Percentiles rank a stretch among this genome's conserved stretches.
phyloP scores from a whole-genome alignment of 2,329 filamentous ascomycete species.

The Raffaelea deltoideospora region DNA sequence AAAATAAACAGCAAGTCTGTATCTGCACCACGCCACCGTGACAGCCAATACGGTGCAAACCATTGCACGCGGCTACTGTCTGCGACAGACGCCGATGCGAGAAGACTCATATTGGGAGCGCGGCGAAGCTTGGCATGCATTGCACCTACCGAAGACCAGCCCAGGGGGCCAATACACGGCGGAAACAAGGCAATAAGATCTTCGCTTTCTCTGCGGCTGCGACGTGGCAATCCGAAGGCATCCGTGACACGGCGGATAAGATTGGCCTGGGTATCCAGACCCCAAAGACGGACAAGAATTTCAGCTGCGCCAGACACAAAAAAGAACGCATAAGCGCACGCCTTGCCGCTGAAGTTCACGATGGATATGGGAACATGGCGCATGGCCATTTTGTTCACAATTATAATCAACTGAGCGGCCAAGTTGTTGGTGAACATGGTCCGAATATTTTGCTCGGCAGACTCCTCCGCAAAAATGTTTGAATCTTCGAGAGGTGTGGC shows the following conservation, averaged over 20 bases:
- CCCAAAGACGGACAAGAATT: constrained; percentile 70
- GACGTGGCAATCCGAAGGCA: constrained; percentile 49
- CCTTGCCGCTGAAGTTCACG: constrained; percentile 79
- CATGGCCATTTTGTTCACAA: constrained; percentile 78
- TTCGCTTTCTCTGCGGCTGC: constrained; percentile 40
- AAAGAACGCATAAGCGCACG: constrained; percentile 84
- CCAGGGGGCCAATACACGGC: constrained; percentile 39
- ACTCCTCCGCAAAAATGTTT: constrained; percentile 35
- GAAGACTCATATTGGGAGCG: constrained; percentile 28
- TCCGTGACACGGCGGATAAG: constrained; percentile 56
- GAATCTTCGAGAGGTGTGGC: constrained; percentile 50
- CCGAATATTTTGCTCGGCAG: constrained; percentile 74
- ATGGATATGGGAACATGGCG: constrained; percentile 50
- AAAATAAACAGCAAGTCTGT: constrained; percentile 89
- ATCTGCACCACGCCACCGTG: constrained; percentile 74
- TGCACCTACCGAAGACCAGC: constrained; percentile 36
- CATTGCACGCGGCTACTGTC: constrained; percentile 48
- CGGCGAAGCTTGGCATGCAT: constrained; percentile 46
- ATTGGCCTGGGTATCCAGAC: constrained; percentile 40
- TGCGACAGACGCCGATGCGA: constrained; percentile 29
- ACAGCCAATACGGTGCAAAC: constrained; percentile 64
- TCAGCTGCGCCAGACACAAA: constrained; percentile 80
- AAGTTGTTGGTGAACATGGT: constrained; percentile 78
- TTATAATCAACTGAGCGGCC: constrained; percentile 67
- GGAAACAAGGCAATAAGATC: constrained; percentile 59